Evolutionary conservation across 495 filamentous ascomycete genomes (phyloP).

Genomic region (Penicillium salamii): DNA sequence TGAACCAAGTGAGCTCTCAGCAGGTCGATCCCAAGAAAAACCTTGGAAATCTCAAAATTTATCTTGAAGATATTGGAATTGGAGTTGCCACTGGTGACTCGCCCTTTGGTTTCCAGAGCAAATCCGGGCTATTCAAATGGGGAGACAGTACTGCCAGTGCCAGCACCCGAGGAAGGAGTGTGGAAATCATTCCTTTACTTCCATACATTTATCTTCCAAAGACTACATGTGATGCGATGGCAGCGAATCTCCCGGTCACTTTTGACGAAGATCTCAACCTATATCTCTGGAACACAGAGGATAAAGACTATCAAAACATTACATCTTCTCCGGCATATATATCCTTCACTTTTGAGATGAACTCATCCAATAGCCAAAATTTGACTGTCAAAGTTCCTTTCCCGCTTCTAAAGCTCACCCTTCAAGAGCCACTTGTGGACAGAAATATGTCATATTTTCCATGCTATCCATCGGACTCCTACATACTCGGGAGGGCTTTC

Average conservation of each 20-base stretch:
- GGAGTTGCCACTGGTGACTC: constrained; percentile 39
- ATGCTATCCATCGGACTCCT: constrained; percentile 35
- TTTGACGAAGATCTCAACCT: too few relatives aligned
- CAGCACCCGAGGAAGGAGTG: too few relatives aligned
- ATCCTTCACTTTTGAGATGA: too few relatives aligned
- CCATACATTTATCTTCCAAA: too few relatives aligned
- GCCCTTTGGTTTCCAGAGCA: constrained; percentile 35
- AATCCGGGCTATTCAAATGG: not conserved
- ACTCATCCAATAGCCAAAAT: constrained; percentile 10
- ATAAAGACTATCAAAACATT: too few relatives aligned
- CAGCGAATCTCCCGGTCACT: too few relatives aligned
- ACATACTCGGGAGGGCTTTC: constrained; percentile 52
- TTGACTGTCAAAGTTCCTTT: constrained; percentile 54
- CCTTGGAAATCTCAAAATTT: constrained; percentile 16
- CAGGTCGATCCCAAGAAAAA: constrained; percentile 9
- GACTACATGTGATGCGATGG: too few relatives aligned
- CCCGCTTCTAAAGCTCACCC: constrained; percentile 49
- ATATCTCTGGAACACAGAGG: too few relatives aligned
- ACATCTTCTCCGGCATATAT: too few relatives aligned
- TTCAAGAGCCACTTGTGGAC: constrained; percentile 45
- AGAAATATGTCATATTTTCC: constrained; percentile 50
- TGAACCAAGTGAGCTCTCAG: constrained; percentile 23
- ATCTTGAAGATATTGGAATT: constrained; percentile 41
- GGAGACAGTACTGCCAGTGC: too few relatives aligned
- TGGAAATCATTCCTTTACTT: too few relatives aligned